phyloP scores from a whole-genome alignment of 257 asterid species.

The Jasminum sambac region DNA sequence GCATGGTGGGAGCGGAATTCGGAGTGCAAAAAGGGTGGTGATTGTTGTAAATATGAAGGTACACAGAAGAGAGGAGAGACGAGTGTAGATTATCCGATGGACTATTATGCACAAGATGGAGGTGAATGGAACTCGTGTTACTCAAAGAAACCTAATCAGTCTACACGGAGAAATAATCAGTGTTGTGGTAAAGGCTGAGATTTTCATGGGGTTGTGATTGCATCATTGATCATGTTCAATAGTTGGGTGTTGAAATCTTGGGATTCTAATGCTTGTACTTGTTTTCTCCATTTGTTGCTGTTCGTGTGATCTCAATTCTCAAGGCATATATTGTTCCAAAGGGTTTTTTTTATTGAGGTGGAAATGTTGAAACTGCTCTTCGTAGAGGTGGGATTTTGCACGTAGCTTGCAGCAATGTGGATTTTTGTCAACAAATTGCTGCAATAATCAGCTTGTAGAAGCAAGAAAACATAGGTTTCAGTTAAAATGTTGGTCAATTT shows the following conservation, averaged over 20 bases:
- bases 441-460: too few relatives aligned
- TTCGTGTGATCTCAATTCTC: background rate
- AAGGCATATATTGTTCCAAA: background rate
- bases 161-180: conserved; percentile 34
- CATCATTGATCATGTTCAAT: conserved; percentile 10
- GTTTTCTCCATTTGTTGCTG: background rate
- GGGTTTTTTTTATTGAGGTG: too few relatives aligned
- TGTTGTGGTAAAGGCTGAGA: conserved; percentile 34
- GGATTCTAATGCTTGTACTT: background rate
- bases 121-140: conserved; percentile 93
- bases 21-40: conserved; percentile 36
- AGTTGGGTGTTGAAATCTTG: background rate
- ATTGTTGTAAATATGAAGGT: conserved; percentile 42
- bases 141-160: conserved; percentile 60
- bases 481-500: too few relatives aligned
- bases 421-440: too few relatives aligned
- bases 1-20: conserved; percentile 97
- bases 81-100: conserved; percentile 84
- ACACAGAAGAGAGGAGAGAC: conserved; percentile 30
- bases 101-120: conserved; percentile 94
- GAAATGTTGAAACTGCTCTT: too few relatives aligned
- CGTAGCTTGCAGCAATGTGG: background rate
- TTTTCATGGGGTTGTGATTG: conserved; percentile 7
- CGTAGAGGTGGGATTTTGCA: background rate
- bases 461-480: too few relatives aligned